These are phyloP conservation scores for Vanderwaltozyma yarrowii DNA, from an alignment of 805 yeast genomes.

Conservation along the genomic window DNA sequence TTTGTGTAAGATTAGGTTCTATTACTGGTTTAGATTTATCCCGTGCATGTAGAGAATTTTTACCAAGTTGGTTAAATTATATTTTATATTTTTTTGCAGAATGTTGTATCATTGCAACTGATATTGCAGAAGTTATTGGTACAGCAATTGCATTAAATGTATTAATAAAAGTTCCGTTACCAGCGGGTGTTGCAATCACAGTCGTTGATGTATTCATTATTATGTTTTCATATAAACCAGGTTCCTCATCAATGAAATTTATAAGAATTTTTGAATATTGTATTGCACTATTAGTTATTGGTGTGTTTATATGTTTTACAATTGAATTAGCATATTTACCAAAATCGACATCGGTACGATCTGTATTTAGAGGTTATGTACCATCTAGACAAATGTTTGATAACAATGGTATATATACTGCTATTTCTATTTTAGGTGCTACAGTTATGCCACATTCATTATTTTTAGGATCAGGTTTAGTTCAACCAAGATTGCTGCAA, in stretches of 20 bases:
- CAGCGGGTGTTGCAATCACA: conserved; percentile 71
- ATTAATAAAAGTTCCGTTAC: conserved; percentile 60
- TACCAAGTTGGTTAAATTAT: conserved; percentile 58
- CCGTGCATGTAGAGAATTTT: conserved; percentile 63
- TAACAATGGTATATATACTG: conserved; percentile 57
- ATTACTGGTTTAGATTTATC: conserved; percentile 87
- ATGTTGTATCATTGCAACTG: conserved; percentile 83
- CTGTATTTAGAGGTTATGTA: conserved; percentile 55
- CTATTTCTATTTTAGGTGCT: conserved; percentile 81
- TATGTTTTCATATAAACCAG: conserved; percentile 67
- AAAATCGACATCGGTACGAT: conserved; percentile 33
- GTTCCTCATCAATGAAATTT: conserved; percentile 61
- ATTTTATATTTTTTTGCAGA: conserved; percentile 70
- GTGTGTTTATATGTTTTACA: conserved; percentile 73
- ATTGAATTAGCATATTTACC: conserved; percentile 55
- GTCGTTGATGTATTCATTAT: conserved; percentile 73
- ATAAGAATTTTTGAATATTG: conserved; percentile 67
- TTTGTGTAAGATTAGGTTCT: conserved; percentile 79
- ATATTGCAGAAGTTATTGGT: conserved; percentile 90
- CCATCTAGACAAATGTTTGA: conserved; percentile 45
- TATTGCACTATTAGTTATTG: conserved; percentile 59
- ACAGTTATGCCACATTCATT: conserved; percentile 91
- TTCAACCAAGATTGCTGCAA: conserved; percentile 72
- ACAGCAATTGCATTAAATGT: conserved; percentile 82
- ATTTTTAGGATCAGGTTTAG: conserved; percentile 77